These are phyloP conservation scores for Lactifluus rugatus DNA, from an alignment of 768 basidiomycete genomes.

Conservation along the genomic window DNA sequence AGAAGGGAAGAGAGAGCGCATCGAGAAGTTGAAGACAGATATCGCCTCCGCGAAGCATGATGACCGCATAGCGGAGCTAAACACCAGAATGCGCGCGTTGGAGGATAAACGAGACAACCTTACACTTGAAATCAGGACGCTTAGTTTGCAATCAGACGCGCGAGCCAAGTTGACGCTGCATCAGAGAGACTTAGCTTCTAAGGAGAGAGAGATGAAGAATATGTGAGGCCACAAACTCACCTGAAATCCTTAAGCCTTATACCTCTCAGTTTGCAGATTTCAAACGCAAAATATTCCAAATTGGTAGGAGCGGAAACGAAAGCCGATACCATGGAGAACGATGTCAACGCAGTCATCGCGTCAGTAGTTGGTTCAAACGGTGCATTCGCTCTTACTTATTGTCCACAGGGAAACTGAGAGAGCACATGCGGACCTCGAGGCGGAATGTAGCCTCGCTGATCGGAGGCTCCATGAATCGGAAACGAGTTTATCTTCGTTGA, in stretches of 20 bases:
- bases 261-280: slow-evolving; percentile 48
- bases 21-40: slow-evolving; percentile 50
- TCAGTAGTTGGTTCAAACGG: slow-evolving; percentile 28
- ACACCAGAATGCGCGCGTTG: slow-evolving; percentile 41
- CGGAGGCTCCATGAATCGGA: slow-evolving; percentile 55
- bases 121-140: slow-evolving; percentile 54
- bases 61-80: slow-evolving; percentile 46
- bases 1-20: slow-evolving; percentile 52
- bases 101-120: slow-evolving; percentile 64
- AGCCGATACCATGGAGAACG: slow-evolving; percentile 61
- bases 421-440: slow-evolving; percentile 42
- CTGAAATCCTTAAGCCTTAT: background rate
- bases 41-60: slow-evolving; percentile 58
- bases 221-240: slow-evolving; percentile 39
- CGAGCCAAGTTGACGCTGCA: slow-evolving; percentile 74
- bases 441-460: slow-evolving; percentile 36
- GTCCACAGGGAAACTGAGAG: slow-evolving; percentile 54
- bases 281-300: slow-evolving; percentile 52
- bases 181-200: slow-evolving; percentile 53
- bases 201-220: slow-evolving; percentile 54
- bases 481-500: slow-evolving; percentile 48
- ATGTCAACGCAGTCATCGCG: slow-evolving; percentile 51
- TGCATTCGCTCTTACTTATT: background rate
- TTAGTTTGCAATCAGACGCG: slow-evolving; percentile 72
- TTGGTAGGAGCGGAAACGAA: slow-evolving; percentile 51